A percentile compares a stretch with the other conserved stretches of the same genome.
These are phyloP conservation scores for Houttuynia cordata DNA, from an alignment of 164 flowering plant species.

Conservation along the genomic window DNA sequence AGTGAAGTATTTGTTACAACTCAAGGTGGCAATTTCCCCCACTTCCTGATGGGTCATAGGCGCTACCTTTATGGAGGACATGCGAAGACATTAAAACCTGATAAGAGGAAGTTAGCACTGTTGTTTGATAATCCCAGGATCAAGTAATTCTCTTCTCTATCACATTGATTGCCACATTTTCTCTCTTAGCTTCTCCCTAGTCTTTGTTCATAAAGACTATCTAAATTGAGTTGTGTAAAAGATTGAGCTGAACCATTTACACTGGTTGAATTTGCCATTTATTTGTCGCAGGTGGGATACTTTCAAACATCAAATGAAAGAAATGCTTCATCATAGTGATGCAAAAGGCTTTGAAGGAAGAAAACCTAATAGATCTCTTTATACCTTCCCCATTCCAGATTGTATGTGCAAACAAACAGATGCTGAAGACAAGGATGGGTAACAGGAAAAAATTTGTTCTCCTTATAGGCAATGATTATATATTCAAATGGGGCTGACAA, in stretches of 20 bases:
- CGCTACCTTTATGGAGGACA: slow-evolving; percentile 81
- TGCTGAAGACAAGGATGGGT: slow-evolving; percentile 1
- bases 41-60: slow-evolving; percentile 91
- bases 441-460: slow-evolving; percentile 3
- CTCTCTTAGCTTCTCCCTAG: not conserved
- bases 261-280: not conserved
- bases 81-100: slow-evolving; percentile 80
- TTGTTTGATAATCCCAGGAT: slow-evolving; percentile 60
- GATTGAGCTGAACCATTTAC: not conserved
- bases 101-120: slow-evolving; percentile 70
- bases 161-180: not conserved
- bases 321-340: slow-evolving; percentile 80
- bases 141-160: slow-evolving; percentile 29
- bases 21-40: slow-evolving; percentile 97
- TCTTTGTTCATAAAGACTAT: not conserved
- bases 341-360: slow-evolving; percentile 55
- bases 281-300: slow-evolving; percentile 52
- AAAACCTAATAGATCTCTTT: slow-evolving; percentile 64
- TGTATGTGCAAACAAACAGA: slow-evolving; percentile 62
- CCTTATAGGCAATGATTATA: not conserved
- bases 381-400: slow-evolving; percentile 89
- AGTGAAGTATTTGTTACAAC: slow-evolving; percentile 94
- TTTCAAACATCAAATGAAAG: slow-evolving; percentile 59
- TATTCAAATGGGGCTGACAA: slow-evolving; percentile 7
- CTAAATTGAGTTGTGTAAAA: not conserved